These are phyloP conservation scores for Termitomyces bulborhizus DNA, from an alignment of 768 basidiomycete genomes.

Conservation along the genomic window DNA sequence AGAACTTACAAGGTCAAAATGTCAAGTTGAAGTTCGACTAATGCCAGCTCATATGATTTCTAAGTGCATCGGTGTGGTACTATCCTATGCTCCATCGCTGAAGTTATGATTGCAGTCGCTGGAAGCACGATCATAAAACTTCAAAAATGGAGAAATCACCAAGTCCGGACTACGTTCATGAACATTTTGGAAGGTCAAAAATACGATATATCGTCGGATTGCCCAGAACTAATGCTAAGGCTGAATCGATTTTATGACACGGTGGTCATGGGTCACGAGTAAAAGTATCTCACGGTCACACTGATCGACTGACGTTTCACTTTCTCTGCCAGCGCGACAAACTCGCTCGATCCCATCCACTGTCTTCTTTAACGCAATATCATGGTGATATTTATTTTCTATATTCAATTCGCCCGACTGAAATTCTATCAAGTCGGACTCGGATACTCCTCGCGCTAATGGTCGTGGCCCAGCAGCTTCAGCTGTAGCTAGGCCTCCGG, in stretches of 20 bases:
- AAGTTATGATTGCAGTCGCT: not conserved
- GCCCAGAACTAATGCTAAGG: not conserved
- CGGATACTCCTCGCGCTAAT: constrained; percentile 54
- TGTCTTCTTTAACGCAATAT: constrained; percentile 13
- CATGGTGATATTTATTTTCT: constrained; percentile 28
- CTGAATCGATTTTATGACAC: no score
- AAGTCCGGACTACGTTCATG: not conserved
- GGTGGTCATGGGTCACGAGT: not conserved
- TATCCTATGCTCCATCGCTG: not conserved
- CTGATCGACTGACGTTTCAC: constrained; percentile 19
- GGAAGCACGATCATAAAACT: not conserved
- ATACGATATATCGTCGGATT: not conserved
- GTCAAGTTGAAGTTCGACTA: not conserved
- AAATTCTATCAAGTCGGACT: constrained; percentile 60
- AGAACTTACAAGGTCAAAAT: no score
- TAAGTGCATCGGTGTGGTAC: not conserved
- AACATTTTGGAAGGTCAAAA: no score
- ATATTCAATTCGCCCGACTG: not conserved
- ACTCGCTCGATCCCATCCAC: not conserved
- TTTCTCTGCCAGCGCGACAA: constrained; percentile 17
- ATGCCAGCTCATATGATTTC: not conserved
- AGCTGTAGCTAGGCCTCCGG: constrained; percentile 66
- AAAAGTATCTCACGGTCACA: constrained; percentile 16
- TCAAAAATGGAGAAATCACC: not conserved
- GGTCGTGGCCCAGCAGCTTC: constrained; percentile 31